Base-by-base conservation (phyloP, 768 basidiomycete genomes). In the Boletellus ananas region DNA sequence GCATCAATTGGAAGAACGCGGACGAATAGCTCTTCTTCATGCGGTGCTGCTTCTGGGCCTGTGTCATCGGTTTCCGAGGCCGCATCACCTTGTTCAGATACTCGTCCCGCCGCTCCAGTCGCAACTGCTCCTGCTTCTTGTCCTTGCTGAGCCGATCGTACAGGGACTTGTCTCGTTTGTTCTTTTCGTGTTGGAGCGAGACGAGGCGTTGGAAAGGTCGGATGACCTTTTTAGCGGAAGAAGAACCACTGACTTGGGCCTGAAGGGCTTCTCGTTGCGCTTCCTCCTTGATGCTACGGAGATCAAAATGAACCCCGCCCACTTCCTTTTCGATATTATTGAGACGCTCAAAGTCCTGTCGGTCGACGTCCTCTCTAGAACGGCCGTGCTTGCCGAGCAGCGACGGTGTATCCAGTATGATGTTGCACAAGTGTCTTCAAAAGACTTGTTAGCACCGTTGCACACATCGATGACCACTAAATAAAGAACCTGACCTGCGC, bases 21-120 rank as follows among this genome's bases (percentile, higher is more conserved):
- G 84, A 74, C 17, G 79, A 90, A 75, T 90, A 86, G 72, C 87
- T 90, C 70, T 90, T 88, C 78, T 91, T 91, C 68, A 85, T 82
- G n/a, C 87, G 78, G 54, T 89, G 87, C 49, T 85, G 84, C 67
- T 90, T 88, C 61, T 80, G 80, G n/a, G 69, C 72, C 4, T 75
- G 64, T 0, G 73, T 66, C 50, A 76, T 72, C 49, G 79, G 80
- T 40, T 81, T 77, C 34, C 74, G 72, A 5, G 70, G 65, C 37
- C 76, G 69, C 85, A 86, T 89, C 3, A 86, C 86, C 60, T 79
- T 81, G 62, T 79, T 85, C 34, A 91, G 72, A 46, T 85, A 74
- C 51, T 90, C 87, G 52, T 90, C 87, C 8, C 85, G 80, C 53
- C 80, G 80, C 52, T 91, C 89, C 54, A 78, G 75, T 52, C 80